Conservation (phyloP, 768 basidiomycete species). For the Tricholoma sp. region DNA sequence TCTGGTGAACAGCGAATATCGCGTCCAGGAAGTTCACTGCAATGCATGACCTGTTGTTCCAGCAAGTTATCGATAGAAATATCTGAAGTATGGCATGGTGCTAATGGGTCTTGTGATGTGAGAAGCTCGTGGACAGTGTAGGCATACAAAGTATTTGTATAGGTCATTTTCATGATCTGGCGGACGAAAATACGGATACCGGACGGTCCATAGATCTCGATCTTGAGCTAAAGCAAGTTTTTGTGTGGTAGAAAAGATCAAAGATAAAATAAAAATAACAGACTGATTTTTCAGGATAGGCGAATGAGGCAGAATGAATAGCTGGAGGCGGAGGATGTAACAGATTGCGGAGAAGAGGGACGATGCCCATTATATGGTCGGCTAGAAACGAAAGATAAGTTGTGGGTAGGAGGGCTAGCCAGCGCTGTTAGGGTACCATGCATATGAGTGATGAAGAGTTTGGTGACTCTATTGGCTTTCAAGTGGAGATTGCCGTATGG, state of each 20-base stretch:
- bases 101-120: conserved; percentile 43
- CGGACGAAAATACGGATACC: conserved; percentile 76
- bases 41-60: conserved; percentile 42
- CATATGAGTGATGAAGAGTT: conserved; percentile 84
- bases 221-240: conserved; percentile 32
- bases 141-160: conserved; percentile 50
- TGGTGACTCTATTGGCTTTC: conserved; percentile 45
- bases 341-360: conserved; percentile 57
- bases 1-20: conserved; percentile 46
- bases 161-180: conserved; percentile 62
- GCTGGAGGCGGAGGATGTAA: conserved; percentile 44
- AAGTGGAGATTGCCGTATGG: conserved; percentile 32
- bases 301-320: conserved; percentile 9
- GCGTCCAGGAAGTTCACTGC: conserved; percentile 57
- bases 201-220: conserved; percentile 77
- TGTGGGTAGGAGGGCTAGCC: neutral
- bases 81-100: conserved; percentile 38
- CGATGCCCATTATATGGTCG: conserved; percentile 73
- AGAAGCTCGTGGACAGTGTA: conserved; percentile 82
- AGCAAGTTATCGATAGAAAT: conserved; percentile 12
- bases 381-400: conserved; percentile 27
- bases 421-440: conserved; percentile 44
- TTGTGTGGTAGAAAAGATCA: conserved; percentile 5
- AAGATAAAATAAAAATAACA: conserved; percentile 7
- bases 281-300: conserved; percentile 14